Base-by-base conservation (phyloP, 805 yeast species). In the Metschnikowia henanensis region DNA sequence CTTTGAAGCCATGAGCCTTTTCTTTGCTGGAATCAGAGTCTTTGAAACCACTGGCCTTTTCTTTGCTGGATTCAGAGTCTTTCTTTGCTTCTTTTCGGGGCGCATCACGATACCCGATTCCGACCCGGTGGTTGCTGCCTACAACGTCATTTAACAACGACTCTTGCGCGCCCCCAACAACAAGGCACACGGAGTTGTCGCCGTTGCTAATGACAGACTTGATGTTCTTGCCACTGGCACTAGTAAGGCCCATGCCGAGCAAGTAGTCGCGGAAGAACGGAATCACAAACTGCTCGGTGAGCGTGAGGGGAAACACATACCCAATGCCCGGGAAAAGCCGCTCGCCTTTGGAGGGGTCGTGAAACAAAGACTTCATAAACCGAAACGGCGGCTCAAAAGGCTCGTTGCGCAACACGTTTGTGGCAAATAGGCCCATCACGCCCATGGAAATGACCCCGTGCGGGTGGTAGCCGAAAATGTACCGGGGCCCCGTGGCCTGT, bases 391-490 rank as follows among this genome's bases (percentile, higher is more conserved):
- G 70, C 46, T 61, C 58, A 45, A 57, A 72, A 1, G 76, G 75
- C 53, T 70, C 76, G 48, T 72, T 72, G 22, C 74, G 52, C 18
- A 72, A 44, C 10, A 67, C 64, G 51, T 72, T 72, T 4, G 95
- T 87, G 0, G 84, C 89, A 49, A 91, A 70, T 0, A 84, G 82
- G 1, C 96, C 96, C 61, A 91, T 82, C 1, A 84, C 91, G 2
- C 97, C 97, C 77, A 91, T 75, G 1, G 96, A 87, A 10, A 91
- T 90, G 13, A 92, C 91, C 0, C 99, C 99, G 62, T 94, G 99
- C 0, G 99, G 99, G 63, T 91, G 97, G 58, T 88, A 84, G 0
- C 97, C 95, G 65, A 92, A 92, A 2, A 92, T 79, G 62, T 94
- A 92, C 29, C 84, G 69, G 2, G 88, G 91, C 0, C 89, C 92